A percentile compares a stretch with the other conserved stretches of the same genome.
phyloP scores from a whole-genome alignment of 2,329 filamentous ascomycete genomes.

The Bimuria novae-zelandiae region DNA sequence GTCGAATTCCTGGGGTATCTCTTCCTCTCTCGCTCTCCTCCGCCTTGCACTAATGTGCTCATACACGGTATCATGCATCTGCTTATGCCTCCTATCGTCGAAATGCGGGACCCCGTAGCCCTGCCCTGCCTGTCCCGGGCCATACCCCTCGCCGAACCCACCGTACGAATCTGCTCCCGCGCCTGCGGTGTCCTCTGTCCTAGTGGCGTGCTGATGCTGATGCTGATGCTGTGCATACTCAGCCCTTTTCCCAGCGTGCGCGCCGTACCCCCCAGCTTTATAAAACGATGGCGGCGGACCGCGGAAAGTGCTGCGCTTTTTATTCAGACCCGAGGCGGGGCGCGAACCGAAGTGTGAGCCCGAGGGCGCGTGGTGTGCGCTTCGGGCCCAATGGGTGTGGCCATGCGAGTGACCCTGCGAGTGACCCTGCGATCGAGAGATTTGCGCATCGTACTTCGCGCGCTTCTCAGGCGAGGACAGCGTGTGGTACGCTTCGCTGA shows the following conservation, averaged over 20 bases:
- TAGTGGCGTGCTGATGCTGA: neutral
- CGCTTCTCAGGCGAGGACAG: slow-evolving; percentile 77
- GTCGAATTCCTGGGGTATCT: slow-evolving; percentile 28
- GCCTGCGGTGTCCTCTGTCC: no score
- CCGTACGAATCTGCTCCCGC: slow-evolving; percentile 39
- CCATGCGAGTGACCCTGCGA: no score
- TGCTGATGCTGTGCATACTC: slow-evolving; percentile 46
- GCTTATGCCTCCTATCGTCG: slow-evolving; percentile 71
- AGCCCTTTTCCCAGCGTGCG: slow-evolving; percentile 62
- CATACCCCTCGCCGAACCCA: slow-evolving; percentile 57
- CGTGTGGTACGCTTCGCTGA: slow-evolving; percentile 81
- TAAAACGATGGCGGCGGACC: slow-evolving; percentile 93
- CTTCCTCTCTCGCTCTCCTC: slow-evolving; percentile 22
- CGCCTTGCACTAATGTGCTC: slow-evolving; percentile 53
- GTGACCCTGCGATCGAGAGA: no score
- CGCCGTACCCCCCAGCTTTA: slow-evolving; percentile 77
- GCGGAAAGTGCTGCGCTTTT: slow-evolving; percentile 73
- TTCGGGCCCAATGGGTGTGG: slow-evolving; percentile 33
- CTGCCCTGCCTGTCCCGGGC: slow-evolving; percentile 60
- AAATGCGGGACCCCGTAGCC: slow-evolving; percentile 71
- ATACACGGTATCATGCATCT: slow-evolving; percentile 72
- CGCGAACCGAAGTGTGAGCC: slow-evolving; percentile 68
- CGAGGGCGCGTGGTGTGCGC: slow-evolving; percentile 52
- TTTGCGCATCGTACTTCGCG: slow-evolving; percentile 77
- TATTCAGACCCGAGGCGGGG: slow-evolving; percentile 78